Conservation (phyloP, 2,329 filamentous ascomycete species). For the Ophiosphaerella korrae region DNA sequence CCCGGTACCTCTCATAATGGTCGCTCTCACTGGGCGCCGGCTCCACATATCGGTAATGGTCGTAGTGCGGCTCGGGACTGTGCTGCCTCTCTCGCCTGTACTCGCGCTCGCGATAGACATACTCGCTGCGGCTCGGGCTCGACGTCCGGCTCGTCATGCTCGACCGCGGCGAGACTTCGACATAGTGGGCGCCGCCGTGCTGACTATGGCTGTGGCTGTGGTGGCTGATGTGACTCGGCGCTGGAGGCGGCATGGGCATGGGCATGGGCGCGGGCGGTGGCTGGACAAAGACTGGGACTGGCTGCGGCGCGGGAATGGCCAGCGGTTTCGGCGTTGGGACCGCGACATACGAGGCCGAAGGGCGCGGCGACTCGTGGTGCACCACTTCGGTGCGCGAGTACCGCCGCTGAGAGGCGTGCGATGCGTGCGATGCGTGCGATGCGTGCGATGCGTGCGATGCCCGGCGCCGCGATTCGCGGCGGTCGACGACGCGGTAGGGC, state of each 20-base stretch:
- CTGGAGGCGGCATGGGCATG: conserved; percentile 24
- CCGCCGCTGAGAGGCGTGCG: conserved; percentile 29
- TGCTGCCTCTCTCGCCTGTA: conserved; percentile 47
- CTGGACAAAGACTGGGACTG: conserved; percentile 48
- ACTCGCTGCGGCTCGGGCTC: conserved; percentile 42
- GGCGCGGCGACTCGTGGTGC: conserved; percentile 37
- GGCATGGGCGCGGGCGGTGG: conserved; percentile 40
- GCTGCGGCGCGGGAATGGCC: conserved; percentile 47
- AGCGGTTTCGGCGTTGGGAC: conserved; percentile 40
- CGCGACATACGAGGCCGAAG: conserved; percentile 36
- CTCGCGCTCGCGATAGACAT: conserved; percentile 53
- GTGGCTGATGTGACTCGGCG: conserved; percentile 21
- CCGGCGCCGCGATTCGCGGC: conserved; percentile 35
- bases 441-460: conserved; percentile 27
- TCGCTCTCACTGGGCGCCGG: conserved; percentile 40
- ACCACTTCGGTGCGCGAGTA: conserved; percentile 41
- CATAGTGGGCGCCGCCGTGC: conserved; percentile 45
- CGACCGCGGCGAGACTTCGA: conserved; percentile 51
- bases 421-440: no score
- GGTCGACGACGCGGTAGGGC: conserved; percentile 43
- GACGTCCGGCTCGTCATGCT: conserved; percentile 39
- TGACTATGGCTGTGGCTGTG: conserved; percentile 24
- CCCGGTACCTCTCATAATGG: conserved; percentile 32
- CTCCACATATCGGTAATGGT: conserved; percentile 55
- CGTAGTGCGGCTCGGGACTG: conserved; percentile 48